phyloP scores from a whole-genome alignment of 2,329 filamentous ascomycete genomes.

The Verticillium tricorpus region DNA sequence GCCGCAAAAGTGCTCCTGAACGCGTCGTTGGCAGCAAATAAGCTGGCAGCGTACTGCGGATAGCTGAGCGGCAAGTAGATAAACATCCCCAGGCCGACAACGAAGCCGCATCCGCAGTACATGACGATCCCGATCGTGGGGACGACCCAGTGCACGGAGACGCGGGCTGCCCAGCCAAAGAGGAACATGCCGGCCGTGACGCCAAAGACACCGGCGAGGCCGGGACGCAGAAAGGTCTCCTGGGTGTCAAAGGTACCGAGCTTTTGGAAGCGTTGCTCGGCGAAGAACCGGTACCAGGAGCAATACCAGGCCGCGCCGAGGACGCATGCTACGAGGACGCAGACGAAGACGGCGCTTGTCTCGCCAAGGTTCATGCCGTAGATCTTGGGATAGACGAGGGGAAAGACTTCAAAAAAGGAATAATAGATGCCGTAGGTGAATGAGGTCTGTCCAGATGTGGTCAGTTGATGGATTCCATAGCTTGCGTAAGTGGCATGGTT shows the following conservation, averaged over 20 bases:
- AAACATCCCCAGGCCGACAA: constrained; percentile 14
- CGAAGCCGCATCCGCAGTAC: constrained; percentile 50
- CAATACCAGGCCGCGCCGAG: constrained; percentile 42
- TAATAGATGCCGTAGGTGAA: constrained; percentile 52
- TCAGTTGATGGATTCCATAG: not conserved
- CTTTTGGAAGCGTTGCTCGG: constrained; percentile 12
- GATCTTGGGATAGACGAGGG: constrained; percentile 28
- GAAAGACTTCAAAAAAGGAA: constrained; percentile 56
- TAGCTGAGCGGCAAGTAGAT: constrained; percentile 16
- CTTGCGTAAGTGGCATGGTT: not conserved
- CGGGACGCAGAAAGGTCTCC: constrained; percentile 15
- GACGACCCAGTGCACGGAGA: constrained; percentile 54
- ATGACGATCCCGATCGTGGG: constrained; percentile 50
- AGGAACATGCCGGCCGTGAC: constrained; percentile 66
- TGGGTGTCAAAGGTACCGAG: constrained; percentile 10
- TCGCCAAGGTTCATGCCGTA: constrained; percentile 50
- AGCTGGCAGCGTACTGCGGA: constrained; percentile 12
- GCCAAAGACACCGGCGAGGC: constrained; percentile 47
- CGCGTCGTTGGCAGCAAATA: constrained; percentile 15
- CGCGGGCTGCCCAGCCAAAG: constrained; percentile 65
- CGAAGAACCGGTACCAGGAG: constrained; percentile 10
- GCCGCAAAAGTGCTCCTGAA: constrained; percentile 10
- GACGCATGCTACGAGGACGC: constrained; percentile 49
- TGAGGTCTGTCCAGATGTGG: constrained; percentile 17
- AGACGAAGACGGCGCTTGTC: constrained; percentile 55